Base-by-base conservation (phyloP, 2,329 filamentous ascomycete species). In the Zopfia rhizophila region DNA sequence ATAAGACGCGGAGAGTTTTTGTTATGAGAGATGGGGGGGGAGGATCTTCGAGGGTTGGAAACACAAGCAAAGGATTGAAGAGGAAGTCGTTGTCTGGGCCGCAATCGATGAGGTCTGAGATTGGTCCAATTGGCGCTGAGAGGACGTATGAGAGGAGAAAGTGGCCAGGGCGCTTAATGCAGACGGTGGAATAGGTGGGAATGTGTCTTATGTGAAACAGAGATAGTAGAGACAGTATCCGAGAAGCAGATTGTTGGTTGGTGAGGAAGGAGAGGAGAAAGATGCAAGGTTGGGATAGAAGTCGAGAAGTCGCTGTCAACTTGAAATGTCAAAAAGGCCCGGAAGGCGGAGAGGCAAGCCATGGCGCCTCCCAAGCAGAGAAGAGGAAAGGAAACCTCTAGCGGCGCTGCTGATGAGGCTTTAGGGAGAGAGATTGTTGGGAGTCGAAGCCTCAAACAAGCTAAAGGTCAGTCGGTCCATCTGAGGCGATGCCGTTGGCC, bases 131-230 rank as follows among this genome's bases (percentile, higher is more conserved):
- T 68, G 60, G 59, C 51, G 62, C 56, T 51, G 51, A 52, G 55
- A 56, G 51, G 61, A 45, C 53, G 53, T 53, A 57, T 55, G 38
- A 50, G 54, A 45, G 49, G 51, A 56, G 48, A 48, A 61, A 49
- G 54, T 46, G 57, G 63, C 51, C 63, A 58, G 53, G 56, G 67
- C 66, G 67, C 66, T 64, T 69, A 68, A 55, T 53, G 62, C 50
- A 51, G 53, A 48, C 36, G 45, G 55, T 44, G 42, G 55, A 63
- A 56, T 65, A 57, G 63, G 44, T 53, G 58, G n/a, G 50, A 51
- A 61, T 56, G 44, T 46, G 53, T 52, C 53, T 38, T 47, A 57
- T 52, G 52, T 64, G 60, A 67, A 68, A 67, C 64, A 56, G 55
- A n/a, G 37, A 57, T 53, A 53, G 55, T 48, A 50, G 51, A 41